Base-by-base conservation (phyloP, 345 rosid species). In the Hevea brasiliensis region DNA sequence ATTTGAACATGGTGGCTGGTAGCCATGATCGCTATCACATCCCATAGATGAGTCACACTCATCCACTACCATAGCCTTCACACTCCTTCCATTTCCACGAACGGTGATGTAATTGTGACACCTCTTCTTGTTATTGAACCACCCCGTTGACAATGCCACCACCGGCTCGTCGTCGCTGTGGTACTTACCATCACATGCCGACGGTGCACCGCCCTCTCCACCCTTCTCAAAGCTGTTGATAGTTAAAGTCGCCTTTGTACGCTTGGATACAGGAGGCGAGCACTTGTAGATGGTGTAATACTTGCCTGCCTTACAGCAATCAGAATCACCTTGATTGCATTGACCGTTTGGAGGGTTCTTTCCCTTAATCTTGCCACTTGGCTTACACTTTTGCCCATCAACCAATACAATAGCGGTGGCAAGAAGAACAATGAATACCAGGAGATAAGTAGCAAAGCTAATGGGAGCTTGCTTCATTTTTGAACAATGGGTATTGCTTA, bases 71-170 rank as follows among this genome's bases (percentile, higher is more conserved):
- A 15, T 61, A 27, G 68, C 78, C 54, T 68, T 68, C 14, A 54
- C 73, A 3, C 62, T 68, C 27, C 17, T 69, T 61, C 74, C 78
- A 15, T 75, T 61, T 11, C 68, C 68, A 17, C 48, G 66, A 42
- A 68, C 53, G 32, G 11, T 61, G 20, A 61, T 61, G 18, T 50
- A 4, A 8, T 53, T 21, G 29, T 50, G 37, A 24, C 78, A 75
- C 18, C 78, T 61, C 21, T 40, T 68, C 78, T 7, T 68, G 6
- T 62, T 61, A 23, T 59, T 61, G 48, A 75, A 68, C 78, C 78
- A 69, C 24, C 73, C 74, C 0, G 74, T 61, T 1, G 78, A 69
- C 20, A 69, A 42, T 27, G 78, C 78, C 56, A 75, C 78, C 35
- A 68, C 78, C 0, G 68, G 73, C 4, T 61, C 61, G 6, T 62